Evolutionary conservation across 139 green algal species (phyloP).

Genomic region (Tetradesmus obliquus): DNA sequence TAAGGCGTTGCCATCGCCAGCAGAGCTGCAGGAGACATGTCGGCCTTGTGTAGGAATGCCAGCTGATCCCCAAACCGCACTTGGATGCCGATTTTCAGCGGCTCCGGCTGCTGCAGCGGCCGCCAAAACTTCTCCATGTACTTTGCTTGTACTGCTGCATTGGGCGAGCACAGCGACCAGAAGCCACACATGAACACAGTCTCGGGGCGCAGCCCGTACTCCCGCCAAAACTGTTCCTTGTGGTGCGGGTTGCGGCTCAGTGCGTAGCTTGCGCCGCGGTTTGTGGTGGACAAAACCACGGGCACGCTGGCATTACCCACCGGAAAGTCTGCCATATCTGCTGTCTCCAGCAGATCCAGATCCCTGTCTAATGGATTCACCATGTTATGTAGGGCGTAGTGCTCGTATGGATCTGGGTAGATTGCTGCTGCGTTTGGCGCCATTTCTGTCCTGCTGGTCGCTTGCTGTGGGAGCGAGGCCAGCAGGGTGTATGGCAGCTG

Average conservation of each 20-base stretch:
- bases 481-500: background rate
- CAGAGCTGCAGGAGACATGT: background rate
- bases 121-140: constrained; percentile 24
- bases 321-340: background rate
- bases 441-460: background rate
- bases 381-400: background rate
- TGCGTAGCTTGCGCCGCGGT: background rate
- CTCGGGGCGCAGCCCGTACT: background rate
- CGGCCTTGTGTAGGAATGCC: background rate
- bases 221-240: background rate
- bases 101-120: background rate
- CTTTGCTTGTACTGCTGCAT: background rate
- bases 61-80: constrained; percentile 21
- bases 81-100: constrained; percentile 41
- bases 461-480: background rate
- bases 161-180: constrained; percentile 28
- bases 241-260: background rate
- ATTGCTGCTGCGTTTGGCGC: background rate
- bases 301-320: background rate
- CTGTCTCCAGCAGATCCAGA: background rate
- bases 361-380: background rate
- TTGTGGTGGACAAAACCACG: background rate
- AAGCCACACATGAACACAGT: constrained; percentile 35
- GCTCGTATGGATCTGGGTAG: background rate
- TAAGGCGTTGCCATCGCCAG: background rate